These are phyloP conservation scores for Tuber indicum DNA, from an alignment of 495 filamentous ascomycete species.

Conservation along the genomic window DNA sequence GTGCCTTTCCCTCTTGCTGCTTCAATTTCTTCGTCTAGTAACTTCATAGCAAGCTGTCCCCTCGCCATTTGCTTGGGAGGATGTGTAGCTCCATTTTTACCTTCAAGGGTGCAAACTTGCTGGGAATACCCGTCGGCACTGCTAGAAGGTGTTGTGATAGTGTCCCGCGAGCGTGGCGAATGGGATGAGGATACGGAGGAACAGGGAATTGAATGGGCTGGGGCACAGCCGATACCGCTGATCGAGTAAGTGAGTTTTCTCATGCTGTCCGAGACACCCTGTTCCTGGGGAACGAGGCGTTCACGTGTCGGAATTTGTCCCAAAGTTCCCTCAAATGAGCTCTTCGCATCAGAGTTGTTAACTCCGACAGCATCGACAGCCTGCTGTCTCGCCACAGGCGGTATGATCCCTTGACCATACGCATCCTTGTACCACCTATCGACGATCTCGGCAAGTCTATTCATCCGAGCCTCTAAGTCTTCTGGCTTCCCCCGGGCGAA, in stretches of 20 bases:
- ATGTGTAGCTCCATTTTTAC: background rate
- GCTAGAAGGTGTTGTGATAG: conserved; percentile 20
- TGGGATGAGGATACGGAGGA: conserved; percentile 2
- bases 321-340: background rate
- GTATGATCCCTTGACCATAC: conserved; percentile 18
- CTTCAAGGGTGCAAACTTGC: background rate
- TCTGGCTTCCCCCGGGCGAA: conserved; percentile 20
- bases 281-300: conserved; percentile 17
- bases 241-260: conserved; percentile 18
- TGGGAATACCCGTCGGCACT: conserved; percentile 12
- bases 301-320: background rate
- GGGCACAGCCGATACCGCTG: background rate
- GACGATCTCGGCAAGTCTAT: conserved; percentile 38
- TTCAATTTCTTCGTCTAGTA: conserved; percentile 37
- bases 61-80: background rate
- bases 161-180: conserved; percentile 18
- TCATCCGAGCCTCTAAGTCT: conserved; percentile 35
- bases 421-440: conserved; percentile 37
- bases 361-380: background rate
- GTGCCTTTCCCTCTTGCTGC: conserved; percentile 25
- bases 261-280: conserved; percentile 15
- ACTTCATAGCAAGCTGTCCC: conserved; percentile 20
- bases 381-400: conserved; percentile 3
- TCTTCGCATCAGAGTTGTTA: background rate
- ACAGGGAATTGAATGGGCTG: background rate